Evolutionary conservation across 768 basidiomycete genomes (phyloP).

Genomic region (Lactarius vividus): DNA sequence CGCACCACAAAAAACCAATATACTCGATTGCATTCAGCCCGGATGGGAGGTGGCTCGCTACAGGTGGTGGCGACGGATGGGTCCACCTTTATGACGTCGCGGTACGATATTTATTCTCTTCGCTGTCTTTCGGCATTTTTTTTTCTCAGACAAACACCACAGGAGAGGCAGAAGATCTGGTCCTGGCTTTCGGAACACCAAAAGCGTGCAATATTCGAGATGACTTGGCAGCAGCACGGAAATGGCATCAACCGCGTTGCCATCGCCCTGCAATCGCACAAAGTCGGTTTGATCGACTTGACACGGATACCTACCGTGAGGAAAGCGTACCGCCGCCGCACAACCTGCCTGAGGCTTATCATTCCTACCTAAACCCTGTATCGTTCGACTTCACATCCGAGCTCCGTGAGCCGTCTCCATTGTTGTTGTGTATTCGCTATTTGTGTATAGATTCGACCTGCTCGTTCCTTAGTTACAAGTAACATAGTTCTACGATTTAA

Average conservation of each 20-base stretch:
- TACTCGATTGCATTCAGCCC: conserved; percentile 78
- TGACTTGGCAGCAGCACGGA: conserved; percentile 27
- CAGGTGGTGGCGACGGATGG: conserved; percentile 78
- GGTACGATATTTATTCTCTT: conserved; percentile 42
- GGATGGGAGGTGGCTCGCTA: conserved; percentile 65
- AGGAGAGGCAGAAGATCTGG: conserved; percentile 27
- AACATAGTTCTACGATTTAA: not conserved
- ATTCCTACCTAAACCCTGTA: not conserved
- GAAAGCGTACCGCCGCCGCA: not conserved
- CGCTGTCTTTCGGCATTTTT: not conserved
- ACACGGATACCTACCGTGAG: conserved; percentile 42
- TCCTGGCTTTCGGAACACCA: conserved; percentile 25
- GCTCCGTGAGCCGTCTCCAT: not conserved
- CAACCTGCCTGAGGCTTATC: conserved; percentile 3
- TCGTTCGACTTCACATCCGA: not conserved
- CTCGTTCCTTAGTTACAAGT: not conserved
- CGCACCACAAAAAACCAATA: conserved; percentile 67
- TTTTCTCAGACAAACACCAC: not conserved
- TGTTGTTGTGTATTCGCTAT: not conserved
- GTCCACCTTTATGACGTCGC: conserved; percentile 67
- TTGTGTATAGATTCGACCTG: not conserved
- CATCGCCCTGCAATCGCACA: conserved; percentile 62
- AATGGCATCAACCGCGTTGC: conserved; percentile 56
- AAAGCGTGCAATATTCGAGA: conserved; percentile 28
- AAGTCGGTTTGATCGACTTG: conserved; percentile 68